Base-by-base conservation (phyloP, 345 rosid genomes). In the Lepidium africanum region DNA sequence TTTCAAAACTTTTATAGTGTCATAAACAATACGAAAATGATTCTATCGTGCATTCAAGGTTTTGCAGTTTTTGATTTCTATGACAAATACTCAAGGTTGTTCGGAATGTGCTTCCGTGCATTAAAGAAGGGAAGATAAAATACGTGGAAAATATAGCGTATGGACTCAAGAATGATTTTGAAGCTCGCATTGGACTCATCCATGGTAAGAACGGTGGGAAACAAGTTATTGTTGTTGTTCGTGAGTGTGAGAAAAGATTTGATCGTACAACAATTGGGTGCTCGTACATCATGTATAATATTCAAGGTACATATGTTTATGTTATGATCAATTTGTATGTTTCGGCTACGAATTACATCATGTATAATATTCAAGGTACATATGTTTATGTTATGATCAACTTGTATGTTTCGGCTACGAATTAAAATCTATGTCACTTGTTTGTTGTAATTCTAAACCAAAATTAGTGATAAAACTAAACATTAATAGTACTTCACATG, bases 101-200 rank as follows among this genome's bases (percentile, higher is more conserved):
- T n/a, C n/a, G n/a, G 51, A 81, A 80, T 73, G 76, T 88, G 33
- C 6, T 77, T 32, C 78, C 77, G 27, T 46, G 38, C 47, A 75
- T 80, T 60, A 77, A 72, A 63, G 81, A 80, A 75, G 88, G 83
- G 12, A 79, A 83, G 68, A 73, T 83, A 39, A 77, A 62, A 11
- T 83, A 83, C 71, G 69, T 86, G 9, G 91, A 88, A 65, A 89
- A 86, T 74, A 58, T 80, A 65, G 83, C 68, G 9, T 80, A 84
- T 12, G 89, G 86, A 10, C 70, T 86, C n/a, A 87, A 83, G 56
- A 81, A 72, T 36, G 83, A 57, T 48, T 86, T 85, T 12, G 75
- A 79, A 12, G 87, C 86, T 54, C 65, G 84, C 5, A 33, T 33
- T 33, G 37, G 37, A 33, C 37, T 33, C 37, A 4, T 33, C 7